Evolutionary conservation across 139 green algal species (phyloP).

Genomic region (Yamagishiella unicocca): DNA sequence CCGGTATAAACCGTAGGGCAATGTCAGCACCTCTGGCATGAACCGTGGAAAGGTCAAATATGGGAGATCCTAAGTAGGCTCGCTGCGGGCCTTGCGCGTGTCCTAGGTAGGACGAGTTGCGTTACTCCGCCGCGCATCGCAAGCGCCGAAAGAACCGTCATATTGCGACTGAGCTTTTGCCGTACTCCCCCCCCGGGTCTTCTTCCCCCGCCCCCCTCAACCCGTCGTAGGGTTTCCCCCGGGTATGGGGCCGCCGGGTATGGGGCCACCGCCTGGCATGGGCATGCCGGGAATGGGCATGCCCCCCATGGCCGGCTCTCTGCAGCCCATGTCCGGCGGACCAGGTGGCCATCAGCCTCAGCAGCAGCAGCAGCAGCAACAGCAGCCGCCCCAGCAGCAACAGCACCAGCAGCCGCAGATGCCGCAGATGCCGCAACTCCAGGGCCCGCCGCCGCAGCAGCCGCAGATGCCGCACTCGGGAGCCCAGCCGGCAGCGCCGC

Average conservation of each 20-base stretch:
- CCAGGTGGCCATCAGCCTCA: neutral
- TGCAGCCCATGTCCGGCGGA: neutral
- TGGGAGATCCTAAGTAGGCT: too few species aligned
- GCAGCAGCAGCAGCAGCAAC: conserved; percentile 16
- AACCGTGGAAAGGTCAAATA: too few species aligned
- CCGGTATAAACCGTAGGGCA: too few species aligned
- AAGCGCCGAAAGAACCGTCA: too few species aligned
- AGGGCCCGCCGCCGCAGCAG: neutral
- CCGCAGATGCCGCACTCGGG: neutral
- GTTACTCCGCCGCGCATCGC: too few species aligned
- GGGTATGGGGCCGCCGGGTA: conserved; percentile 8
- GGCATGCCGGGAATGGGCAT: conserved; percentile 4
- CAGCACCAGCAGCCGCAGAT: neutral
- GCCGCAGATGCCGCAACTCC: neutral
- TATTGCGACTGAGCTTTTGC: too few species aligned
- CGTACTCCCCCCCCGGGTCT: too few species aligned
- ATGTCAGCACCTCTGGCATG: too few species aligned
- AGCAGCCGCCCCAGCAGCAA: neutral
- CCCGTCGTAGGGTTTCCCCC: conserved; percentile 12
- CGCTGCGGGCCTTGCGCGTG: too few species aligned
- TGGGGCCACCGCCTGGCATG: neutral
- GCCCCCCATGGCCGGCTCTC: neutral
- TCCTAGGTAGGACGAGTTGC: too few species aligned
- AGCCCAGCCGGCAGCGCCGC: neutral
- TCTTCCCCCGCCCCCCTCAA: too few species aligned